Percentiles rank a stretch among this genome's conserved stretches.
phyloP scores from a whole-genome alignment of 768 basidiomycete genomes.

The Cubamyces sp. region DNA sequence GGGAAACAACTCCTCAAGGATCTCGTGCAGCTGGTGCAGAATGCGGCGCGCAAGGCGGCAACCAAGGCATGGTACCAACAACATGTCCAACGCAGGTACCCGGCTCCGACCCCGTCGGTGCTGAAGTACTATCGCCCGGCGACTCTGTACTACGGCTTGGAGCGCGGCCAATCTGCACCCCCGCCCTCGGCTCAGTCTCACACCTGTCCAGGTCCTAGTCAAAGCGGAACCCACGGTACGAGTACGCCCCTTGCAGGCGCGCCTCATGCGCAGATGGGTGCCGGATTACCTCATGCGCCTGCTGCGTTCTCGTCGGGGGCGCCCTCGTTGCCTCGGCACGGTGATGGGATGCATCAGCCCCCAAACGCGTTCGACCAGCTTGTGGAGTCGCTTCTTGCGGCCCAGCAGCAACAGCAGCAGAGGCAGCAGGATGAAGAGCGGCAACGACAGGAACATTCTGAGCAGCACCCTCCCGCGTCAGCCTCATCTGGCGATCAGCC shows the following conservation, averaged over 20 bases:
- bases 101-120: conserved; percentile 30
- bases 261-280: background rate
- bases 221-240: conserved; percentile 2
- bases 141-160: conserved; percentile 38
- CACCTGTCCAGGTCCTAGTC: background rate
- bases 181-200: conserved; percentile 1
- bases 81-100: conserved; percentile 7
- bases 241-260: background rate
- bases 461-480: conserved; percentile 17
- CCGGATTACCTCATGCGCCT: conserved; percentile 7
- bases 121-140: conserved; percentile 39
- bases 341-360: background rate
- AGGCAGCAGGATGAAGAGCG: conserved; percentile 18
- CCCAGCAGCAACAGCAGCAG: conserved; percentile 23
- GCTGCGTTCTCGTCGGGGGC: background rate
- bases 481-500: background rate
- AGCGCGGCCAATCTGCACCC: conserved; percentile 7
- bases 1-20: conserved; percentile 65
- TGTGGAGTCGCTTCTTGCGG: conserved; percentile 44
- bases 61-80: conserved; percentile 47
- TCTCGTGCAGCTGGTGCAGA: conserved; percentile 61
- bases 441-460: conserved; percentile 5
- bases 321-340: conserved; percentile 8
- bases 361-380: conserved; percentile 42
- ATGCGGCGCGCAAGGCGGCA: conserved; percentile 64